Evolutionary conservation across 2,329 filamentous ascomycete genomes (phyloP), one percentile per base, ranked within the genome.

Genomic region (Epichloe baconii): DNA sequence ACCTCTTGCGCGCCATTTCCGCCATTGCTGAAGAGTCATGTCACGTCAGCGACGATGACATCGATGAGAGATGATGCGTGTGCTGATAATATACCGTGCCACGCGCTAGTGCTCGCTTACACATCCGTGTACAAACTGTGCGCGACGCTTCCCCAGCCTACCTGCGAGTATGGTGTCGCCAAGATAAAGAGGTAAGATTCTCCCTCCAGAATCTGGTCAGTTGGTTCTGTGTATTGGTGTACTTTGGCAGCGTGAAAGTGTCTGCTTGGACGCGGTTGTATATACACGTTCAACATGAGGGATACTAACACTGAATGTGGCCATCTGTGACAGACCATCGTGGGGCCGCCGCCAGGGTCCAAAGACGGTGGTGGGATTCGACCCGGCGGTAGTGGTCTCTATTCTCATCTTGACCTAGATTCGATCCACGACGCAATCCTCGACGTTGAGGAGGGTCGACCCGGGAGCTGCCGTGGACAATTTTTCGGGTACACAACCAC

Each of bases 101-200:
- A 7, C 36, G 17, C 19, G 11, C 31, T 15, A 78, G 75, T 79
- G 76, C 59, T 75, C 76, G 56, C 74, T 77, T 56, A 69, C 71
- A 26, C 73, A 75, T 34, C 76, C 76, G 14, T 78, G 76, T 62
- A 71, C 70, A 43, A 77, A 78, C 57, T 79, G 76, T 55, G 64
- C 68, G 23, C 71, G 75, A 38, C 68, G 75, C 34, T 78, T 75
- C 54, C 76, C 0, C 72, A 71, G 49, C 75, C 75, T 1, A 57
- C 64, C 6, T 79, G 76, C 59, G 68, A 75, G 55, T 79, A 79
- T 52, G 60, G 53, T 31, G 50, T 51, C 40, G 50, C 52, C 26
- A 58, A 61, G 37, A 42, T 52, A n/a, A 65, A 59, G 49, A 59
- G 55, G 61, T 60, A 53, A 23, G 23, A 35, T n/a, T n/a, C 19